phyloP scores from a whole-genome alignment of 306 rosid species.

The Oxytropis ochrocephala region DNA sequence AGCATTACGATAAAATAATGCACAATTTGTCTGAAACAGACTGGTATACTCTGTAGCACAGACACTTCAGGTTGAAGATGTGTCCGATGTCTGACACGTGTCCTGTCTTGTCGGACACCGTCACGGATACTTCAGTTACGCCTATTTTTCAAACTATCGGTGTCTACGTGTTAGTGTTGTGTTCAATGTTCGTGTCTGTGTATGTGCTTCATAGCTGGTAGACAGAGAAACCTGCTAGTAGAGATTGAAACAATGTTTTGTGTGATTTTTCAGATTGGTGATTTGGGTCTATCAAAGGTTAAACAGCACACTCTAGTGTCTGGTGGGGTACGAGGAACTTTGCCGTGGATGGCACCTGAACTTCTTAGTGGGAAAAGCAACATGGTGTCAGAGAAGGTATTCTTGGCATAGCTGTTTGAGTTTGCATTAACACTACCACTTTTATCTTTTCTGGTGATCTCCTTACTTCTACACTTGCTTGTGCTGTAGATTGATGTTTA shows the following conservation, averaged over 20 bases:
- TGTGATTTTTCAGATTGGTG: slow-evolving; percentile 69
- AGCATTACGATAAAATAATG: not conserved
- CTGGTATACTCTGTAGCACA: not conserved
- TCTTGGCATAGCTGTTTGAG: slow-evolving; percentile 8
- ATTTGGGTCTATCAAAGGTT: slow-evolving; percentile 96
- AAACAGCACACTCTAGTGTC: slow-evolving; percentile 95
- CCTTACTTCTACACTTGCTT: slow-evolving; percentile 18
- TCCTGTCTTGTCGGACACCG: no score
- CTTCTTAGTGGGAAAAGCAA: slow-evolving; percentile 96
- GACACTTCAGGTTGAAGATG: no score
- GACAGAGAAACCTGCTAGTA: not conserved
- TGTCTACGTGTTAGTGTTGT: no score
- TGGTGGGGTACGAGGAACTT: slow-evolving; percentile 98
- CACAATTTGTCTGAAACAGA: not conserved
- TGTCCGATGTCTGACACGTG: no score
- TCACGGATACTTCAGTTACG: no score
- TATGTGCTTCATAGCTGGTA: no score
- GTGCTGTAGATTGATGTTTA: slow-evolving; percentile 88
- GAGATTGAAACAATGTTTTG: slow-evolving; percentile 19
- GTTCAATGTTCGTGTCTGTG: no score
- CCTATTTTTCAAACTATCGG: no score
- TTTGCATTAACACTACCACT: slow-evolving; percentile 1
- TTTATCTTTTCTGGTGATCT: slow-evolving; percentile 14
- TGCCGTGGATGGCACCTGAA: slow-evolving; percentile 99
- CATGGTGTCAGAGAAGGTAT: slow-evolving; percentile 97